Percentiles rank a stretch among this genome's conserved stretches.
phyloP scores from a whole-genome alignment of 306 rosid genomes.

The Fagus crenata region DNA sequence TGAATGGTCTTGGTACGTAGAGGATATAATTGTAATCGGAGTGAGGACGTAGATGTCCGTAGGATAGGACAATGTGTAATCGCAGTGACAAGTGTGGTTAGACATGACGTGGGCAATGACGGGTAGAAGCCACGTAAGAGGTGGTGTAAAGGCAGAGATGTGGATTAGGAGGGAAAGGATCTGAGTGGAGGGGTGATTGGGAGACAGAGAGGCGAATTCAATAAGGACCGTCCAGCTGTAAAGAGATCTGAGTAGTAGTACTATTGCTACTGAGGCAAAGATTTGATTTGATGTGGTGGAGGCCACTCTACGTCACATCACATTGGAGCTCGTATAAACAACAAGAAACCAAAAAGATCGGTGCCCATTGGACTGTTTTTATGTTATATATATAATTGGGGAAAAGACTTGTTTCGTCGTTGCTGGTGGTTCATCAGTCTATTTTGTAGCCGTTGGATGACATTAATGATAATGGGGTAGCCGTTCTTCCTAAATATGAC shows the following conservation, averaged over 20 bases:
- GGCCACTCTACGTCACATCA: conserved; percentile 34
- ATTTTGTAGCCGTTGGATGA: no score
- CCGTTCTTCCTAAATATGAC: no score
- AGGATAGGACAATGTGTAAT: background rate
- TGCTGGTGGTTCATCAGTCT: background rate
- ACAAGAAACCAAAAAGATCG: conserved; percentile 11
- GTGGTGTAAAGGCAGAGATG: conserved; percentile 3
- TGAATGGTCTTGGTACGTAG: no score
- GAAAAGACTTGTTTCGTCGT: background rate
- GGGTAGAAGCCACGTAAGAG: conserved; percentile 36
- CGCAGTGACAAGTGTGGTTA: background rate
- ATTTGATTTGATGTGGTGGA: conserved; percentile 54
- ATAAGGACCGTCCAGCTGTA: conserved; percentile 42
- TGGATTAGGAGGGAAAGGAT: conserved; percentile 50
- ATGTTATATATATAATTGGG: background rate
- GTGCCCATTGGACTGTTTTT: no score
- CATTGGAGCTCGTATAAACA: conserved; percentile 14
- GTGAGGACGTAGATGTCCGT: background rate
- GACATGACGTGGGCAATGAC: conserved; percentile 37
- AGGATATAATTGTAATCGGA: no score
- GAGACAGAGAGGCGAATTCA: conserved; percentile 25
- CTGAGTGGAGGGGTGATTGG: conserved; percentile 30
- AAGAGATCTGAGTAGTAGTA: background rate
- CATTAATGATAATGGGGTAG: no score
- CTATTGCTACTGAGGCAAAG: conserved; percentile 17